phyloP scores from a whole-genome alignment of 2,329 filamentous ascomycete genomes.

The Nemania sp. region DNA sequence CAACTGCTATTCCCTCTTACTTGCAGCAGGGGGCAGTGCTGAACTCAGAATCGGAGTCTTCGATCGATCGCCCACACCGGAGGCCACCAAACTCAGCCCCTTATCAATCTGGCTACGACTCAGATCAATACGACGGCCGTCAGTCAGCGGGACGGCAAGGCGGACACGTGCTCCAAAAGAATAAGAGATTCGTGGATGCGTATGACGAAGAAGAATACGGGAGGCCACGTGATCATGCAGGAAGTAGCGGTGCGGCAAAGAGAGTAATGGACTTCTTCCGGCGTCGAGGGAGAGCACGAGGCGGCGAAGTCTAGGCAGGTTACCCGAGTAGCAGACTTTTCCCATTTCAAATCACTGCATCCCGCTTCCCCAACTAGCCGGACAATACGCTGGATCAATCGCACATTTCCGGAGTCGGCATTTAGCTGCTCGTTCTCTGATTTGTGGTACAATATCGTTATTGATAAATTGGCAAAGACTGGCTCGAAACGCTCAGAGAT shows the following conservation, averaged over 20 bases:
- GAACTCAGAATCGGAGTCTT: conserved; percentile 66
- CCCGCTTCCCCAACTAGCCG: conserved; percentile 12
- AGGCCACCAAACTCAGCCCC: conserved; percentile 59
- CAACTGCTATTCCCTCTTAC: conserved; percentile 61
- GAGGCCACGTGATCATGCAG: conserved; percentile 73
- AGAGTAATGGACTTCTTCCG: conserved; percentile 99
- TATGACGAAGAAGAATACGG: conserved; percentile 80
- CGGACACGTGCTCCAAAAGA: conserved; percentile 79
- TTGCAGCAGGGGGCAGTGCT: conserved; percentile 61
- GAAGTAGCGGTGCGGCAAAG: conserved; percentile 87
- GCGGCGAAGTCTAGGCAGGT: conserved; percentile 58
- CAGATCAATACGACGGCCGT: conserved; percentile 58
- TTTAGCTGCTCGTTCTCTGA: conserved; percentile 14
- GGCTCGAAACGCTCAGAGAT: conserved; percentile 10
- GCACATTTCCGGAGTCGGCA: conserved; percentile 6
- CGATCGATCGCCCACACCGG: conserved; percentile 60
- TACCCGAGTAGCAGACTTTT: conserved; percentile 20
- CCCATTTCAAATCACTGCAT: conserved; percentile 22
- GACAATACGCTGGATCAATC: conserved; percentile 8
- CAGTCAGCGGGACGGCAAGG: conserved; percentile 53
- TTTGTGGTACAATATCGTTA: conserved; percentile 11
- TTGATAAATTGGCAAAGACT: conserved; percentile 15
- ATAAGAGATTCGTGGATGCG: conserved; percentile 87
- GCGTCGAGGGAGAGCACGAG: conserved; percentile 81
- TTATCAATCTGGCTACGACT: conserved; percentile 59